These are phyloP conservation scores for Rhizopogon vinicolor DNA, from an alignment of 768 basidiomycete genomes.

Conservation along the genomic window DNA sequence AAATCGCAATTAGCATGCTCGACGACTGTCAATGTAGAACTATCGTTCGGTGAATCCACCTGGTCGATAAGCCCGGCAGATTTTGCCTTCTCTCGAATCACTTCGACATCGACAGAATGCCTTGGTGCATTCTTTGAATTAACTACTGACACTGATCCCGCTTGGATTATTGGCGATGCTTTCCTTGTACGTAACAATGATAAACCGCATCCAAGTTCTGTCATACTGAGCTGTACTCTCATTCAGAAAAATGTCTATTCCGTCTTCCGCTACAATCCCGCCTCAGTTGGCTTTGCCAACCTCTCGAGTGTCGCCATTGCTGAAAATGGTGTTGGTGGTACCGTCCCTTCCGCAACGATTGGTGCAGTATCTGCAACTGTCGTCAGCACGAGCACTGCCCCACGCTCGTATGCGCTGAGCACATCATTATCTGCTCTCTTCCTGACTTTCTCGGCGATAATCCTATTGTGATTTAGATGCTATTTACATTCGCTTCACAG, in stretches of 20 bases:
- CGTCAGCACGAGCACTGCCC: slow-evolving; percentile 18
- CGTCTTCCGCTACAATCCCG: slow-evolving; percentile 45
- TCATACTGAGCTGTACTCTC: background rate
- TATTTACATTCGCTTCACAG: background rate
- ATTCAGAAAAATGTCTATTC: slow-evolving; percentile 52
- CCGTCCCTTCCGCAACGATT: slow-evolving; percentile 52
- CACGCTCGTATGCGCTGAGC: background rate
- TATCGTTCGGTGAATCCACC: slow-evolving; percentile 40
- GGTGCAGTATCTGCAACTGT: slow-evolving; percentile 47
- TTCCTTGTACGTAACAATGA: slow-evolving; percentile 30
- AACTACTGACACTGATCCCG: slow-evolving; percentile 20
- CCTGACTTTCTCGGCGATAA: background rate
- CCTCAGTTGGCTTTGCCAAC: slow-evolving; percentile 47
- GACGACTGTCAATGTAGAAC: slow-evolving; percentile 30
- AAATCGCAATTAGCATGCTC: slow-evolving; percentile 23
- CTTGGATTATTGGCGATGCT: slow-evolving; percentile 53
- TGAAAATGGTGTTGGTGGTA: slow-evolving; percentile 24
- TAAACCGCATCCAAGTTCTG: background rate
- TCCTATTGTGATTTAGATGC: background rate
- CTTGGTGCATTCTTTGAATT: slow-evolving; percentile 51
- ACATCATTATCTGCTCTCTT: background rate
- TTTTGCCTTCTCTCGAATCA: slow-evolving; percentile 38
- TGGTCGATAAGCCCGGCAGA: slow-evolving; percentile 49
- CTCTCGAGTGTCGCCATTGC: slow-evolving; percentile 29
- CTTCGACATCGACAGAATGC: slow-evolving; percentile 34